These are phyloP conservation scores for Carex kokanica DNA, from an alignment of 176 grass and related monocot species.

Conservation along the genomic window DNA sequence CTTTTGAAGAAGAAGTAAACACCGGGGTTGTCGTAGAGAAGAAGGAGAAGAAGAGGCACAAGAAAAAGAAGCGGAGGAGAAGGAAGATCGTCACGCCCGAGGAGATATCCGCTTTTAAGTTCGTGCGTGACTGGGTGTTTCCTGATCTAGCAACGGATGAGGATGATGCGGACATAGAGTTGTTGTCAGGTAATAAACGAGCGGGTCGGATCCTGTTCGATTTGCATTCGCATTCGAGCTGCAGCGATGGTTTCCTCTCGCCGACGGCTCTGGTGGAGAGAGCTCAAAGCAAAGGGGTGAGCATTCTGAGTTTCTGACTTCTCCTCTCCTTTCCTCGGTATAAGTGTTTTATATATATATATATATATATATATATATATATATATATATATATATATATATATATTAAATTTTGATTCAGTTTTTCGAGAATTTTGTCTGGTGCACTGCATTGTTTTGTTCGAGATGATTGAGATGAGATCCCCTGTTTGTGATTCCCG, in stretches of 20 bases:
- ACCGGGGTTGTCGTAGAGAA: background rate
- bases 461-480: background rate
- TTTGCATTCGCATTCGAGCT: conserved; percentile 65
- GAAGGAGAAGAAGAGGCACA: conserved; percentile 16
- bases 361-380: too few species aligned
- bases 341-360: conserved; percentile 8
- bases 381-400: too few species aligned
- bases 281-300: conserved; percentile 60
- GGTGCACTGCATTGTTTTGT: background rate
- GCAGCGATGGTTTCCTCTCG: conserved; percentile 66
- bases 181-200: background rate
- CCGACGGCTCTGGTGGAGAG: conserved; percentile 60
- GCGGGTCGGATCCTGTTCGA: conserved; percentile 48
- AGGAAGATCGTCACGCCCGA: conserved; percentile 44
- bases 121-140: conserved; percentile 51
- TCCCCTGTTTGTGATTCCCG: background rate
- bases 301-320: background rate
- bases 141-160: conserved; percentile 7
- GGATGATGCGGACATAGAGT: background rate
- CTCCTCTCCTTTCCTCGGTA: background rate
- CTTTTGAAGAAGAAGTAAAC: background rate
- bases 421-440: background rate
- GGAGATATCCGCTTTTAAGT: conserved; percentile 47
- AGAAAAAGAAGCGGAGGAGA: conserved; percentile 26
- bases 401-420: background rate